Conservation (phyloP, 179 eudicot species). For the Beta lomatogona region DNA sequence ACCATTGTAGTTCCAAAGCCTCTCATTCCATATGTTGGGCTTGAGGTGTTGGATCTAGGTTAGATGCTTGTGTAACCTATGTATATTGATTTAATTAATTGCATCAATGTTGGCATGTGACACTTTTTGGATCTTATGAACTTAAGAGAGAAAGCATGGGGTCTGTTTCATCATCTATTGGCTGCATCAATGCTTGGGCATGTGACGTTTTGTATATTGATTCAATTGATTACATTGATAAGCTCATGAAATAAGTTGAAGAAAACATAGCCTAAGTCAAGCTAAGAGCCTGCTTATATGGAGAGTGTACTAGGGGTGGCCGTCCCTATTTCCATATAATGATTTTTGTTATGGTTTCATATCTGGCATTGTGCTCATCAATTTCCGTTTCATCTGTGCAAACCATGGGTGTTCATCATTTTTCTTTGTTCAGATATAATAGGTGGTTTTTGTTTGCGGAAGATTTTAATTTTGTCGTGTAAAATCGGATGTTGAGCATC, state of each 20-base stretch:
- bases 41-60: conserved; percentile 87
- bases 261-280: no score
- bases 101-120: neutral
- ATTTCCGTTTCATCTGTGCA: neutral
- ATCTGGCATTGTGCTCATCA: neutral
- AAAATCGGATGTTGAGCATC: neutral
- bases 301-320: neutral
- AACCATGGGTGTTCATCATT: neutral
- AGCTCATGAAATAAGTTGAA: no score
- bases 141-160: neutral
- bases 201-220: neutral
- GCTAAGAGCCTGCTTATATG: neutral
- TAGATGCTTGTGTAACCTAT: conserved; percentile 14
- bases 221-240: no score
- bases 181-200: neutral
- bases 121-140: neutral
- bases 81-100: neutral
- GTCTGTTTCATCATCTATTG: neutral
- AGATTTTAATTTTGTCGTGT: neutral
- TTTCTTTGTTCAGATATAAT: neutral
- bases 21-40: conserved; percentile 69
- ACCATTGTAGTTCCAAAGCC: conserved; percentile 92
- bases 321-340: neutral
- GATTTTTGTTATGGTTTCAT: neutral
- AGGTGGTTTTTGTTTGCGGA: neutral